A percentile compares a stretch with the other conserved stretches of the same genome.
These are phyloP conservation scores for Ziziphus jujuba DNA, from an alignment of 306 rosid genomes.

Conservation along the genomic window DNA sequence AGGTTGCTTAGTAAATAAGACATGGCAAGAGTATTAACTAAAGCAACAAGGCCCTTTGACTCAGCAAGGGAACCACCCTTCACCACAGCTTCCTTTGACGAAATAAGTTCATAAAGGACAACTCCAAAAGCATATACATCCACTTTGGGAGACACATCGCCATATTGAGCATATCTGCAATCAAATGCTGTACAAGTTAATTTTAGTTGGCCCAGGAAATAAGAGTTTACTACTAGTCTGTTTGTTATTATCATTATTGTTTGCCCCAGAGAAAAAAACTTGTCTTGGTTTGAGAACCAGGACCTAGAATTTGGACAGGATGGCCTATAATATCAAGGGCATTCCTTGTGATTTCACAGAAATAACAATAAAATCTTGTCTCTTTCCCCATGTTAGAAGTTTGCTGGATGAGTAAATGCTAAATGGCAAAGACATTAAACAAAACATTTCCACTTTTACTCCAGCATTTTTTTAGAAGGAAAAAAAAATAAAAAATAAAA, in stretches of 20 bases:
- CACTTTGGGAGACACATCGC: conserved; percentile 79
- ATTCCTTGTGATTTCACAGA: too few species aligned
- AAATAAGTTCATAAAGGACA: conserved; percentile 84
- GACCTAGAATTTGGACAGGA: too few species aligned
- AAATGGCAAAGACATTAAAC: neutral
- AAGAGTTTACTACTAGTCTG: neutral
- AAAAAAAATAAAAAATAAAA: too few species aligned
- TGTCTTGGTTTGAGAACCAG: too few species aligned
- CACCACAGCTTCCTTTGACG: conserved; percentile 80
- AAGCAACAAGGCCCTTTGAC: conserved; percentile 69
- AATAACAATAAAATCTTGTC: too few species aligned
- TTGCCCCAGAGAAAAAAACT: too few species aligned
- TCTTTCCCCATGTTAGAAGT: neutral
- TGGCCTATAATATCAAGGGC: too few species aligned
- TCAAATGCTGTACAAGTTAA: conserved; percentile 17
- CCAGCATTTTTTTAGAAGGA: too few species aligned
- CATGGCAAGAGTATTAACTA: conserved; percentile 47
- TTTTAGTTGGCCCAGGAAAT: conserved; percentile 7
- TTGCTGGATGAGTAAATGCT: neutral
- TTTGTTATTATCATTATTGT: too few species aligned
- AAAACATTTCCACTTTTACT: too few species aligned
- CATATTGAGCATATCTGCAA: conserved; percentile 84
- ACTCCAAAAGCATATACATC: conserved; percentile 93
- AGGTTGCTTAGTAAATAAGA: neutral
- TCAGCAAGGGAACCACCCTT: conserved; percentile 46